Evolutionary conservation across 2,329 filamentous ascomycete genomes (phyloP).

Genomic region (Pestalotiopsis sp.): DNA sequence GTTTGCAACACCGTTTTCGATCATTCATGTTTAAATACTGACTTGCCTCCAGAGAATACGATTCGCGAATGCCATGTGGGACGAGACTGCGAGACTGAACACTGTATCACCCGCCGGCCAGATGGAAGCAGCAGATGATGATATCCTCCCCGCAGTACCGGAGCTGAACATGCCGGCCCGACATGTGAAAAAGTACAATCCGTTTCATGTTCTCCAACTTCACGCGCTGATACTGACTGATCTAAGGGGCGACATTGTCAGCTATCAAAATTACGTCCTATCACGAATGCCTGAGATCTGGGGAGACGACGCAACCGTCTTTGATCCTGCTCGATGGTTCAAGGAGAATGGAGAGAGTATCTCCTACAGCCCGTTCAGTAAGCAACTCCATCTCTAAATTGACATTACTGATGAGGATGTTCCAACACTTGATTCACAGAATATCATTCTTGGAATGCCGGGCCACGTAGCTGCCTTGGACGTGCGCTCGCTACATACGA

Average conservation of each 20-base stretch:
- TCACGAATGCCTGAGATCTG: neutral
- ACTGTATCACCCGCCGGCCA: neutral
- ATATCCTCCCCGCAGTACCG: neutral
- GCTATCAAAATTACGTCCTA: neutral
- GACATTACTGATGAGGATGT: too few species aligned
- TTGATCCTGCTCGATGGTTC: neutral
- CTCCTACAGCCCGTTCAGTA: neutral
- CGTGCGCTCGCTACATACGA: neutral
- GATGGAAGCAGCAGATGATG: neutral
- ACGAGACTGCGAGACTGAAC: neutral
- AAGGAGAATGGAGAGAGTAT: neutral
- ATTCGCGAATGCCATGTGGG: neutral
- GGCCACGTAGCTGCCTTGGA: neutral
- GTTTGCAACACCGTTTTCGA: neutral
- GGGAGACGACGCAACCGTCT: neutral
- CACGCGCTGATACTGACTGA: neutral
- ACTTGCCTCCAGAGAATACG: neutral
- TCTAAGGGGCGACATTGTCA: neutral
- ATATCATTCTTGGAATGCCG: constrained; percentile 1
- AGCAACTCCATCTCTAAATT: neutral
- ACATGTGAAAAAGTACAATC: neutral
- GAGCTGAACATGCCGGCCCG: neutral
- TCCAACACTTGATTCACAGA: neutral
- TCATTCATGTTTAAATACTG: neutral
- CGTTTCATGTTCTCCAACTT: too few species aligned